phyloP scores from a whole-genome alignment of 108 stramenopile genomes.

The Fragilaria radians region DNA sequence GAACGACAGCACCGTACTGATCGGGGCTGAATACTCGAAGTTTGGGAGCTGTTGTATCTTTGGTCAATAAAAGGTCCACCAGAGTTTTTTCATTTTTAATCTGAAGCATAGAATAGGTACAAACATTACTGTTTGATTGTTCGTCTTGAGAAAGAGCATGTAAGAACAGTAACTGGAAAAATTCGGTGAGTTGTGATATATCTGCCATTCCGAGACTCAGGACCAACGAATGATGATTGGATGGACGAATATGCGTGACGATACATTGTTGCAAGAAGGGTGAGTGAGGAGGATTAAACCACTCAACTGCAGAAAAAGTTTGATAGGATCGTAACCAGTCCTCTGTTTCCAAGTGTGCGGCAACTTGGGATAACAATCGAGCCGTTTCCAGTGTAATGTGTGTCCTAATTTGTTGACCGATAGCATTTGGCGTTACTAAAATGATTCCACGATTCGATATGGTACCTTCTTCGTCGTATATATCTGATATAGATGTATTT shows the following conservation, averaged over 20 bases:
- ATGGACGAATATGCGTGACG: no score
- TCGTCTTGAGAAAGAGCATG: no score
- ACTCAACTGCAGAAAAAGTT: not conserved
- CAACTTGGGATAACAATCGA: conserved; percentile 55
- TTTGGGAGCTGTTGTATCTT: conserved; percentile 14
- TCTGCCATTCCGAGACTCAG: not conserved
- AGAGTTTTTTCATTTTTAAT: conserved; percentile 38
- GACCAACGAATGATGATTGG: not conserved
- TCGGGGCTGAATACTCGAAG: conserved; percentile 13
- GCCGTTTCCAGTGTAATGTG: conserved; percentile 71
- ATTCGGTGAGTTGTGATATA: not conserved
- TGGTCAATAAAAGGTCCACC: conserved; percentile 33
- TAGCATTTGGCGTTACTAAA: conserved; percentile 72
- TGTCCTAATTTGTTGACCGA: conserved; percentile 49
- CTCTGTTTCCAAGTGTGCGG: conserved; percentile 30
- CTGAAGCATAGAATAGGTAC: conserved; percentile 31
- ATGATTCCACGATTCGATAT: no score
- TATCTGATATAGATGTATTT: not conserved
- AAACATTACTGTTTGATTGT: conserved; percentile 2
- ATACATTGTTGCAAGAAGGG: no score
- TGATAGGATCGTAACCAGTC: conserved; percentile 44
- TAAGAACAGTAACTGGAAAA: no score
- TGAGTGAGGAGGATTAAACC: no score
- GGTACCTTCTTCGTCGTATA: no score
- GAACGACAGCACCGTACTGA: conserved; percentile 36